Evolutionary conservation across 176 grass and related monocot genomes (phyloP).

Genomic region (Alopecurus myosuroides): DNA sequence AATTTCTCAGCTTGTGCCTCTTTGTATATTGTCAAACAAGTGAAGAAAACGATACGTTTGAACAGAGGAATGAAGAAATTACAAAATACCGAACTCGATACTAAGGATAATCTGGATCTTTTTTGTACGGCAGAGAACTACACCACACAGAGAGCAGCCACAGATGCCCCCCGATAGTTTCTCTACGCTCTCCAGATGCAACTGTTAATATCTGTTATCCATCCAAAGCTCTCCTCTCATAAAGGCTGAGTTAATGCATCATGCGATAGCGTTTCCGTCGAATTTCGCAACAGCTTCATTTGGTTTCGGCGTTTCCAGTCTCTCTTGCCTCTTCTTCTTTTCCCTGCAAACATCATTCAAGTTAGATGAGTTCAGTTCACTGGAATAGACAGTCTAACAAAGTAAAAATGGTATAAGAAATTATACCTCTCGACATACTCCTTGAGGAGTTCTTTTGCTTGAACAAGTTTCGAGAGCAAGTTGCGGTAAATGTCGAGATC

Average conservation of each 20-base stretch:
- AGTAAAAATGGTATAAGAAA: not conserved
- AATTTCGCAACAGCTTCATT: conserved; percentile 84
- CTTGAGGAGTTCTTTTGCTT: conserved; percentile 99
- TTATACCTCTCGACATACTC: conserved; percentile 92
- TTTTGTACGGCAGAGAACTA: conserved; percentile 37
- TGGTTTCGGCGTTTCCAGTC: conserved; percentile 53
- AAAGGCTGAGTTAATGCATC: conserved; percentile 50
- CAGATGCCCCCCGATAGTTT: conserved; percentile 23
- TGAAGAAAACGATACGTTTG: conserved; percentile 14
- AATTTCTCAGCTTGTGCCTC: conserved; percentile 28
- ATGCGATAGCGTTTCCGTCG: conserved; percentile 45
- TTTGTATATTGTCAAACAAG: conserved; percentile 16
- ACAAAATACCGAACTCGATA: conserved; percentile 20
- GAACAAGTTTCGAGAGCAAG: conserved; percentile 91
- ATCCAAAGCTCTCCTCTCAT: conserved; percentile 17
- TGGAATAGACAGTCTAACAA: not conserved
- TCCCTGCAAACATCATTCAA: conserved; percentile 52
- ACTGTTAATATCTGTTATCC: conserved; percentile 42
- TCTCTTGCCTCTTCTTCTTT: conserved; percentile 99
- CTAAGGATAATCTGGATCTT: conserved; percentile 37
- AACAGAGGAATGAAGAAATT: conserved; percentile 20
- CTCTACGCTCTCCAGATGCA: conserved; percentile 19
- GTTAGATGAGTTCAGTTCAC: not conserved
- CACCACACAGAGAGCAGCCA: conserved; percentile 21
- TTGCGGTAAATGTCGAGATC: conserved; percentile 97